These are phyloP conservation scores for Cladophialophora exuberans DNA, from an alignment of 2,329 filamentous ascomycete species.

Conservation along the genomic window DNA sequence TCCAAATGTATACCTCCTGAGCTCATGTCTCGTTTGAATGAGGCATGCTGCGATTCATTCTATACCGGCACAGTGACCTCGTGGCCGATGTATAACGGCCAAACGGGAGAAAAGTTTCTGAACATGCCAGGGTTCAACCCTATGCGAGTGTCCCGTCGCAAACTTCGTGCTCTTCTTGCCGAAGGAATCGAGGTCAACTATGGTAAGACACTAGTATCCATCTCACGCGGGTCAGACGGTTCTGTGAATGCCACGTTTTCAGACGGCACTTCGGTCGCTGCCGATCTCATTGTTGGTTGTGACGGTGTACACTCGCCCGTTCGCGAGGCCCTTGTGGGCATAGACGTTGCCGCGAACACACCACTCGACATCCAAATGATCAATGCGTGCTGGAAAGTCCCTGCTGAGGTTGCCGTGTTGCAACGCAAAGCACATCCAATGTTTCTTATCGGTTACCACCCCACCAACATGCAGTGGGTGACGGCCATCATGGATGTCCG, in stretches of 20 bases:
- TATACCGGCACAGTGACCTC: constrained; percentile 3
- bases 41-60: constrained; percentile 15
- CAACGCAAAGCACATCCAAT: constrained; percentile 26
- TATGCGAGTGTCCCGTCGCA: constrained; percentile 15
- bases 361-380: constrained; percentile 16
- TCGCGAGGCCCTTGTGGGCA: constrained; percentile 16
- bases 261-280: constrained; percentile 20
- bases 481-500: constrained; percentile 13
- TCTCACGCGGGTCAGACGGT: constrained; percentile 2
- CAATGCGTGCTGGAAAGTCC: constrained; percentile 15
- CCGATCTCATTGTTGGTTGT: constrained; percentile 23
- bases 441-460: constrained; percentile 24
- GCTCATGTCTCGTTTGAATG: constrained; percentile 7
- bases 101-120: constrained; percentile 21
- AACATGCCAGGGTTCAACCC: constrained; percentile 11
- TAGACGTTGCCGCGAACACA: constrained; percentile 1
- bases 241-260: constrained; percentile 13
- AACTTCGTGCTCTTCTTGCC: constrained; percentile 12
- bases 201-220: constrained; percentile 4
- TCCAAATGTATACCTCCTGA: constrained; percentile 16
- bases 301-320: constrained; percentile 23
- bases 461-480: constrained; percentile 5
- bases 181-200: constrained; percentile 19
- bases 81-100: constrained; percentile 16
- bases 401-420: constrained; percentile 24